Conservation (phyloP, 768 basidiomycete genomes). For the Mycena amicta region DNA sequence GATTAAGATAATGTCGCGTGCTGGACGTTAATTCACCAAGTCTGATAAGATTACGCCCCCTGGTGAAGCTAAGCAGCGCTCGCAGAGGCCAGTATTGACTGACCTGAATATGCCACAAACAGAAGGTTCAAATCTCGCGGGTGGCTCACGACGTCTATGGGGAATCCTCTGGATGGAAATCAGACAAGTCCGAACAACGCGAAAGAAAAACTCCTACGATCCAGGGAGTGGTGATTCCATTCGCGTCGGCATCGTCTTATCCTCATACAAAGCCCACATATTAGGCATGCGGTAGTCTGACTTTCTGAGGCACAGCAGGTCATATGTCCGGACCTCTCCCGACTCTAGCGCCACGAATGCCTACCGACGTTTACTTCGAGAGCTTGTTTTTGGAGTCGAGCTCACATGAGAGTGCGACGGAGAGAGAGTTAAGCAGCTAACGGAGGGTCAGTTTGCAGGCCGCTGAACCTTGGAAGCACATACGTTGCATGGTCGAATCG, state of each 20-base stretch:
- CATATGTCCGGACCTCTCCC: constrained; percentile 74
- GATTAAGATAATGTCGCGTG: not conserved
- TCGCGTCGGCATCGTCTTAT: constrained; percentile 48
- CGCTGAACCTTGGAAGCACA: constrained; percentile 14
- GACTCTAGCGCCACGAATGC: constrained; percentile 49
- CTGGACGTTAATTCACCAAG: constrained; percentile 42
- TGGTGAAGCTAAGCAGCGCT: constrained; percentile 27
- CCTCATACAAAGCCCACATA: constrained; percentile 74
- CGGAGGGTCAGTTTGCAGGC: not conserved
- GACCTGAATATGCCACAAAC: constrained; percentile 77
- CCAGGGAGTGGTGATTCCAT: constrained; percentile 34
- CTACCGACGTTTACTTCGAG: constrained; percentile 31
- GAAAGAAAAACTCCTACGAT: constrained; percentile 34
- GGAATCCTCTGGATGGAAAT: constrained; percentile 40
- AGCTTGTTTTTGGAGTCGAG: no score
- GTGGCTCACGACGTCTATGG: constrained; percentile 65
- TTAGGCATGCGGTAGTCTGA: constrained; percentile 74
- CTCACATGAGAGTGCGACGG: constrained; percentile 75
- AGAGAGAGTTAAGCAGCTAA: constrained; percentile 62
- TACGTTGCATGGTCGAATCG: constrained; percentile 54
- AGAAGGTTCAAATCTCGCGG: constrained; percentile 73
- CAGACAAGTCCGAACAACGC: constrained; percentile 13
- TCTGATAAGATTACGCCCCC: constrained; percentile 65
- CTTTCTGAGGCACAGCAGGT: constrained; percentile 66
- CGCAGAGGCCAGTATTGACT: constrained; percentile 14